phyloP scores from a whole-genome alignment of 2,329 filamentous ascomycete genomes.

The Teratosphaeria viscida region DNA sequence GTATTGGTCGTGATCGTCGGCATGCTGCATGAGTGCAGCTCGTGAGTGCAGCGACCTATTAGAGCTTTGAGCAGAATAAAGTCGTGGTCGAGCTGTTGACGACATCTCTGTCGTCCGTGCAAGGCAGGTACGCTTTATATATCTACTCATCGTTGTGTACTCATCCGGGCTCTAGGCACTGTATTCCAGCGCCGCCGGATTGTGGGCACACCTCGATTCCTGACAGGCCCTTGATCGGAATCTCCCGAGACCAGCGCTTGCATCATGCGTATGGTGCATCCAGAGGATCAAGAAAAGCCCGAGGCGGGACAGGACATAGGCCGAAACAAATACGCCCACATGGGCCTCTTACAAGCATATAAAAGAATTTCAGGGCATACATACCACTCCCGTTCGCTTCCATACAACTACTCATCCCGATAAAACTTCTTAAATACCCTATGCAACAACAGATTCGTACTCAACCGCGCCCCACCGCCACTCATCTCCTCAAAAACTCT shows the following conservation, averaged over 20 bases:
- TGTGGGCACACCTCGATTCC: not conserved
- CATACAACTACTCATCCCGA: conserved; percentile 26
- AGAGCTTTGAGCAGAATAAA: not conserved
- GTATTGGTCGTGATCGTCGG: not conserved
- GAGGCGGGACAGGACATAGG: too few species aligned
- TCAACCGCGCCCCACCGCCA: conserved; percentile 56
- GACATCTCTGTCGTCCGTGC: not conserved
- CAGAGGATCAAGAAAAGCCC: too few species aligned
- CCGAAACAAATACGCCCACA: too few species aligned
- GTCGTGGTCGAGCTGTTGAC: not conserved
- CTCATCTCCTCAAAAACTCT: conserved; percentile 66
- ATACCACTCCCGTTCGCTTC: too few species aligned
- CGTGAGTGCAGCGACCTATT: not conserved
- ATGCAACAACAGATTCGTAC: conserved; percentile 94
- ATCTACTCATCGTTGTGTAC: not conserved
- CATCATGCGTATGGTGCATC: too few species aligned
- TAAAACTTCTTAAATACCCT: conserved; percentile 99
- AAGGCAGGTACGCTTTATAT: not conserved
- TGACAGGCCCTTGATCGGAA: not conserved
- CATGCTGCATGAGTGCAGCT: not conserved
- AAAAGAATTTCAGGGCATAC: too few species aligned
- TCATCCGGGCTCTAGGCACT: not conserved
- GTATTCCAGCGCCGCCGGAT: not conserved
- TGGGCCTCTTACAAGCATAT: too few species aligned
- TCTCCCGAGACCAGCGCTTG: too few species aligned